Conservation (phyloP, 148 eudicot genomes). For the Polygonum aviculare region DNA sequence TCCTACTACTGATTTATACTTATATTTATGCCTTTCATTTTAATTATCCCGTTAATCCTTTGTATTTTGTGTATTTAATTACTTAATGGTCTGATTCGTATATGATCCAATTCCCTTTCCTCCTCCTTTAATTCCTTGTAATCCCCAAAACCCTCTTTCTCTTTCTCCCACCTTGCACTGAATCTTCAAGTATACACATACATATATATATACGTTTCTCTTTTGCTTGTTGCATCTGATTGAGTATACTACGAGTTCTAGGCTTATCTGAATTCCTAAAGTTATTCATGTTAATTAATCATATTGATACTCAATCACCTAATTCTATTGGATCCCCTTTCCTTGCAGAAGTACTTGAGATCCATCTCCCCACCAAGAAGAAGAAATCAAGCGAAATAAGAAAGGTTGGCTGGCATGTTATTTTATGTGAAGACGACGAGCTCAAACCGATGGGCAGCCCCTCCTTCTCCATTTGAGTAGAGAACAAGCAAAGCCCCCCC, state of each 20-base stretch:
- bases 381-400: background rate
- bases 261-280: background rate
- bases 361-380: background rate
- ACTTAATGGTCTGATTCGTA: background rate
- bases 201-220: background rate
- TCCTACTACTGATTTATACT: background rate
- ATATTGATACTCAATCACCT: background rate
- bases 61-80: background rate
- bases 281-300: background rate
- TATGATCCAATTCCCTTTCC: background rate
- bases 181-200: background rate
- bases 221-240: background rate
- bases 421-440: background rate
- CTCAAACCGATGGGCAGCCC: background rate
- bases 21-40: background rate
- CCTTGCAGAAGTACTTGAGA: background rate
- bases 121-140: background rate
- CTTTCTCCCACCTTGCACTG: background rate
- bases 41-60: background rate
- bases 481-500: slow-evolving; percentile 23
- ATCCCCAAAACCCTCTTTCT: background rate
- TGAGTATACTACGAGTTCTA: background rate
- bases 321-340: background rate
- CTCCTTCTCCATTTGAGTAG: slow-evolving; percentile 23
- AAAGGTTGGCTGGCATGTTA: background rate